Evolutionary conservation across 306 rosid species (phyloP).

Genomic region (Dryas octopetala): DNA sequence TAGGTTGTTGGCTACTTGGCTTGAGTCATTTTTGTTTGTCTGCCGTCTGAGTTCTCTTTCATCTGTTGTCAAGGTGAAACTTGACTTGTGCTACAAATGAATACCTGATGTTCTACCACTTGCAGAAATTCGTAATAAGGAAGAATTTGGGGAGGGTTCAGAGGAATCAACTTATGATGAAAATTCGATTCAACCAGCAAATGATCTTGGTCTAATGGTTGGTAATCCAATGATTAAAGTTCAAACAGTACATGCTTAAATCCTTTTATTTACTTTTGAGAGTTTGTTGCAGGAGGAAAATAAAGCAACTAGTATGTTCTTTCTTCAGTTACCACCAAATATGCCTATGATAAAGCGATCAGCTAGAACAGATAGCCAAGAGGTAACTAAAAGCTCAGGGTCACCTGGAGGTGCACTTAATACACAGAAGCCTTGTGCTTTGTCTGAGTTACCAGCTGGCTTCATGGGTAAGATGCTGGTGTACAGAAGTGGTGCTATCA

Average conservation of each 20-base stretch:
- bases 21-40: neutral
- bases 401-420: constrained; percentile 22
- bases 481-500: constrained; percentile 74
- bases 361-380: constrained; percentile 24
- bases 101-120: constrained; percentile 5
- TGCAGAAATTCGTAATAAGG: constrained; percentile 63
- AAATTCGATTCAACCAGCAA: constrained; percentile 41
- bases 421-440: constrained; percentile 32
- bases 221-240: constrained; percentile 20
- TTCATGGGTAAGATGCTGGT: constrained; percentile 82
- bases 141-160: constrained; percentile 65
- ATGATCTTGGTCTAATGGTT: constrained; percentile 73
- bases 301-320: constrained; percentile 53
- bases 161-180: constrained; percentile 52
- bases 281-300: constrained; percentile 68
- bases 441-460: constrained; percentile 63
- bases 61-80: neutral
- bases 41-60: neutral
- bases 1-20: neutral
- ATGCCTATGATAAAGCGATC: constrained; percentile 47
- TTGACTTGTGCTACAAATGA: neutral
- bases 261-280: constrained; percentile 26
- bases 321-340: constrained; percentile 57
- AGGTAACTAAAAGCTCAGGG: constrained; percentile 30
- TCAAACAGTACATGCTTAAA: constrained; percentile 8